Evolutionary conservation across 352 stramenopile species (phyloP), one percentile per base, ranked within the genome.

Genomic region (Pythium brachiatum): DNA sequence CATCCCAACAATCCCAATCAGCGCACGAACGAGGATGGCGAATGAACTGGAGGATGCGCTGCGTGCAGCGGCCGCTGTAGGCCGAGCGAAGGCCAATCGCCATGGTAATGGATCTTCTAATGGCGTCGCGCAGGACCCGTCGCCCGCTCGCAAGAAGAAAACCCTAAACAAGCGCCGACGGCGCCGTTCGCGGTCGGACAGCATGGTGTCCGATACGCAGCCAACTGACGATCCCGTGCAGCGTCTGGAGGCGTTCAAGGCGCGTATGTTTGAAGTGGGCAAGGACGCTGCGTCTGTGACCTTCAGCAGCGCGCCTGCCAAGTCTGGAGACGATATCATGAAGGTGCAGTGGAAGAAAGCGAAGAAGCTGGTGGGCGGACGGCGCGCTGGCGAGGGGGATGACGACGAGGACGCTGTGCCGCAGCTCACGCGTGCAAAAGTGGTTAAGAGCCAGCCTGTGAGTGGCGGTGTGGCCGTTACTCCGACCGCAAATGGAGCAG

Each of bases 231-330:
- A 85, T 50, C 70, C 80, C 6, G 69, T 54, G 57, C 54, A 80
- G 60, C 72, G 79, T 5, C 57, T 89, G 15, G 72, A 50, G 23
- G 74, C 72, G 18, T 92, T 92, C 66, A 72, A 71, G 7, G 69
- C 60, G 38, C 69, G 69, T 7, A 87, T 92, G 77, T 90, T 92
- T 55, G 76, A 88, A 34, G 34, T 75, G 18, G 73, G 68, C 23
- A 53, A 60, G 46, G 57, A 69, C 48, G 56, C 57, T 43, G 31
- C 59, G 27, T 43, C 46, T 18, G 41, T 59, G 20, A 46, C 39
- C 3, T 58, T 66, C 36, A n/a, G 21, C 3, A 6, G 9, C 12
- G 27, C 55, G 31, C 7, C 20, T 9, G 2, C 36, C 3, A 27
- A 20, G 1, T 9, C 21, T 2, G 70, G 68, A 1, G 73, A 83